Conservation (phyloP, 163 green algal genomes). For the Chloroidium sp. region DNA sequence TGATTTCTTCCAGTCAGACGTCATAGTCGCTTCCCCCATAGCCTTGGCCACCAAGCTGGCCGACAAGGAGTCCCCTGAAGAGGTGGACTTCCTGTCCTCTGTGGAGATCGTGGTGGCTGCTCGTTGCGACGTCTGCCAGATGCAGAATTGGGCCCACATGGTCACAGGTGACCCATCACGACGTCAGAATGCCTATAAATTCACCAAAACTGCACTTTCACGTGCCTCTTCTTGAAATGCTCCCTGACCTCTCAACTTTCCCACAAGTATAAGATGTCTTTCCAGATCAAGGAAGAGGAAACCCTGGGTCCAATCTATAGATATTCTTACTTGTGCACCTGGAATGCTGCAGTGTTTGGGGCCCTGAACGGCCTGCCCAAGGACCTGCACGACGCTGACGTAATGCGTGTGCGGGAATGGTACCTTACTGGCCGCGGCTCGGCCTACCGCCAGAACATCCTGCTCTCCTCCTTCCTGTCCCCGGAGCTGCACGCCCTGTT, state of each 20-base stretch:
- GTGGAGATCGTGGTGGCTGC: constrained; percentile 82
- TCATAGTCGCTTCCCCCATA: constrained; percentile 79
- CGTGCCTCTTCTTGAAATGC: not conserved
- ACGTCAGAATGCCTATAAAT: not conserved
- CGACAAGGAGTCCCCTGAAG: constrained; percentile 3
- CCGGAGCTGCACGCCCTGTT: constrained; percentile 69
- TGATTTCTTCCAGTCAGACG: constrained; percentile 68
- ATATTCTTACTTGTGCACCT: no score
- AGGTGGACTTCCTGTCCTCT: constrained; percentile 64
- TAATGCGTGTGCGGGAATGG: constrained; percentile 82
- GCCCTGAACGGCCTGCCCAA: constrained; percentile 73
- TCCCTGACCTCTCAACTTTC: not conserved
- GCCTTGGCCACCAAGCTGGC: constrained; percentile 64
- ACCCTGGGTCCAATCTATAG: no score
- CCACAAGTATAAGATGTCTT: no score
- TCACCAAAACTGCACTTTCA: not conserved
- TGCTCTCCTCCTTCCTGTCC: constrained; percentile 62
- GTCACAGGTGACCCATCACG: constrained; percentile 24
- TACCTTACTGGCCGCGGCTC: constrained; percentile 26
- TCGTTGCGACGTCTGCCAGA: constrained; percentile 78
- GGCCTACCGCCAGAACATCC: constrained; percentile 76
- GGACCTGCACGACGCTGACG: constrained; percentile 74
- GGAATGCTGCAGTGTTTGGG: constrained; percentile 46
- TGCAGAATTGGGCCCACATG: constrained; percentile 92
- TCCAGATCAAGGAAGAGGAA: no score